Evolutionary conservation across 2,329 filamentous ascomycete species (phyloP).

Genomic region (Iodosphaeria phyllophila): DNA sequence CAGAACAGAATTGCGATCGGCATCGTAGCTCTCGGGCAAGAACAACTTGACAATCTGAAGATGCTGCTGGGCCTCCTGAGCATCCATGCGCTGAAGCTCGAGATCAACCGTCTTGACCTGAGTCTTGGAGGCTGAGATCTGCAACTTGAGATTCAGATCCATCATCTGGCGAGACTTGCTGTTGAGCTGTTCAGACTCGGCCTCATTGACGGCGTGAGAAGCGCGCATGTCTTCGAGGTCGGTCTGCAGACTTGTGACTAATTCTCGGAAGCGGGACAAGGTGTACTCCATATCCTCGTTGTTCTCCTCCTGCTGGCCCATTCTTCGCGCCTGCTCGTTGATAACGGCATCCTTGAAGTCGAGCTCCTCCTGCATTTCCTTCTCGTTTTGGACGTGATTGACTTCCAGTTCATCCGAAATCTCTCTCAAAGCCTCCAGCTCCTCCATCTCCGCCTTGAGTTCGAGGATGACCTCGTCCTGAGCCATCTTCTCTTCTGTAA

Average conservation of each 20-base stretch:
- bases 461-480: slow-evolving; percentile 73
- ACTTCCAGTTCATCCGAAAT: slow-evolving; percentile 88
- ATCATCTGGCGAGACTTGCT: slow-evolving; percentile 84
- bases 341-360: slow-evolving; percentile 76
- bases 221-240: slow-evolving; percentile 86
- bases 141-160: slow-evolving; percentile 89
- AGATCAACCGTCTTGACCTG: slow-evolving; percentile 90
- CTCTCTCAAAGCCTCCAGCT: slow-evolving; percentile 77
- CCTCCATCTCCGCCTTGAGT: slow-evolving; percentile 63
- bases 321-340: slow-evolving; percentile 58
- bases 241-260: slow-evolving; percentile 69
- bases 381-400: slow-evolving; percentile 83
- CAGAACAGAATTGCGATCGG: slow-evolving; percentile 71
- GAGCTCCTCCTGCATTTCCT: slow-evolving; percentile 84
- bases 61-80: slow-evolving; percentile 76
- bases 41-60: slow-evolving; percentile 78
- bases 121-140: slow-evolving; percentile 74
- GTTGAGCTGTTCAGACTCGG: slow-evolving; percentile 78
- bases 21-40: slow-evolving; percentile 65
- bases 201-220: slow-evolving; percentile 80
- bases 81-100: slow-evolving; percentile 70
- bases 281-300: slow-evolving; percentile 85
- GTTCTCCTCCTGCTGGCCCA: slow-evolving; percentile 57
- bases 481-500: slow-evolving; percentile 72
- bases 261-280: slow-evolving; percentile 69